A percentile compares a stretch with the other conserved stretches of the same genome.
Conservation (phyloP, 768 basidiomycete species). For the Saitozyma sp. region DNA sequence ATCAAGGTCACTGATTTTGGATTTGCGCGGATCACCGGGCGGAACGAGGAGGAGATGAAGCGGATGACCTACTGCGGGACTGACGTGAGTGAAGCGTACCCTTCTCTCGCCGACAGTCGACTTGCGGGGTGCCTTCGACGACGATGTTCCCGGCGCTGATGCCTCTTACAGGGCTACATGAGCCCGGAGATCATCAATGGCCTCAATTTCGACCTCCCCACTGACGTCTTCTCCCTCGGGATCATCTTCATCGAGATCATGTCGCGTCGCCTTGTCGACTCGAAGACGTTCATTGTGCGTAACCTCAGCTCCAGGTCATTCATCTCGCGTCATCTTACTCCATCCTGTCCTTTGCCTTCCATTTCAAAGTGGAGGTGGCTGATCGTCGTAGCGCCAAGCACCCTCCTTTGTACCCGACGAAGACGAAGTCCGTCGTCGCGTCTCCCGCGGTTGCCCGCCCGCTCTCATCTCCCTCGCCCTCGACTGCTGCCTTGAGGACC, state of each 20-base stretch:
- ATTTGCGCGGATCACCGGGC: constrained; percentile 89
- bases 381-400: constrained; percentile 60
- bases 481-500: constrained; percentile 70
- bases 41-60: constrained; percentile 77
- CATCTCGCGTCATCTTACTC: background rate
- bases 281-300: constrained; percentile 57
- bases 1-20: constrained; percentile 99
- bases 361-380: background rate
- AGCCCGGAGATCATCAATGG: constrained; percentile 92
- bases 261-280: constrained; percentile 79
- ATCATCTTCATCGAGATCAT: constrained; percentile 79
- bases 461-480: constrained; percentile 74
- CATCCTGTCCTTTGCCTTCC: background rate
- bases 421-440: constrained; percentile 68
- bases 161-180: constrained; percentile 75
- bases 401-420: constrained; percentile 77
- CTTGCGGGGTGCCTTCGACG: background rate
- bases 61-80: constrained; percentile 55
- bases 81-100: constrained; percentile 39
- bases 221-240: constrained; percentile 88
- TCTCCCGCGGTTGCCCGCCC: constrained; percentile 73
- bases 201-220: constrained; percentile 86
- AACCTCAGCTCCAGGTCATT: background rate
- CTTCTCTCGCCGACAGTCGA: background rate
- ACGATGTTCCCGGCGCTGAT: background rate